Evolutionary conservation across 768 basidiomycete genomes (phyloP).

Genomic region (Fomitopsis pulvina): DNA sequence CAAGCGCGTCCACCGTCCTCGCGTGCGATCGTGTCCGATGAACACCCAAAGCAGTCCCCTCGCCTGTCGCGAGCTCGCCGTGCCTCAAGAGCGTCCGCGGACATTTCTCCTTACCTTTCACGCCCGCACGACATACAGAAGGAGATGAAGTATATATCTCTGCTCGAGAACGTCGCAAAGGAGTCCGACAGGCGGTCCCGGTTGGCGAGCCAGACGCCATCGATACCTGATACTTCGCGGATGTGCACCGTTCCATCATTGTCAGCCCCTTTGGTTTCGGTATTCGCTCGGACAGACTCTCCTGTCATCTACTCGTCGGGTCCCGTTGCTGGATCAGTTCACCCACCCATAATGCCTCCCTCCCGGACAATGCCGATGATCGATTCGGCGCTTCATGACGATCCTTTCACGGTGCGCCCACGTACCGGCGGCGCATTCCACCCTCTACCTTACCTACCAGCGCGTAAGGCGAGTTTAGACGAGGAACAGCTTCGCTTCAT

Average conservation of each 20-base stretch:
- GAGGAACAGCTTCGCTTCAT: constrained; percentile 43
- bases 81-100: constrained; percentile 43
- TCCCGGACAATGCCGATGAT: constrained; percentile 5
- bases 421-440: constrained; percentile 29
- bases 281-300: constrained; percentile 15
- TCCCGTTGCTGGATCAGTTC: constrained; percentile 3
- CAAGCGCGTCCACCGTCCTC: background rate
- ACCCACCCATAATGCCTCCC: constrained; percentile 2
- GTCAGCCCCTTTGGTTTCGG: constrained; percentile 24
- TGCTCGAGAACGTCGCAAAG: constrained; percentile 65
- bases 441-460: constrained; percentile 13
- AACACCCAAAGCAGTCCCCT: constrained; percentile 1
- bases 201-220: background rate
- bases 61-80: constrained; percentile 23
- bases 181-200: constrained; percentile 60
- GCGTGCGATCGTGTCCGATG: background rate
- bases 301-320: constrained; percentile 32
- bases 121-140: constrained; percentile 50
- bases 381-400: constrained; percentile 9
- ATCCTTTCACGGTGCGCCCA: constrained; percentile 29
- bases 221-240: constrained; percentile 16
- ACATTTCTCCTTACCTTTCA: constrained; percentile 65
- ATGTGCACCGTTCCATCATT: constrained; percentile 9
- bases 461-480: constrained; percentile 40
- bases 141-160: constrained; percentile 60